Percentiles rank a stretch among this genome's conserved stretches.
Conservation (phyloP, 2,329 filamentous ascomycete genomes). For the Alternaria triticina region DNA sequence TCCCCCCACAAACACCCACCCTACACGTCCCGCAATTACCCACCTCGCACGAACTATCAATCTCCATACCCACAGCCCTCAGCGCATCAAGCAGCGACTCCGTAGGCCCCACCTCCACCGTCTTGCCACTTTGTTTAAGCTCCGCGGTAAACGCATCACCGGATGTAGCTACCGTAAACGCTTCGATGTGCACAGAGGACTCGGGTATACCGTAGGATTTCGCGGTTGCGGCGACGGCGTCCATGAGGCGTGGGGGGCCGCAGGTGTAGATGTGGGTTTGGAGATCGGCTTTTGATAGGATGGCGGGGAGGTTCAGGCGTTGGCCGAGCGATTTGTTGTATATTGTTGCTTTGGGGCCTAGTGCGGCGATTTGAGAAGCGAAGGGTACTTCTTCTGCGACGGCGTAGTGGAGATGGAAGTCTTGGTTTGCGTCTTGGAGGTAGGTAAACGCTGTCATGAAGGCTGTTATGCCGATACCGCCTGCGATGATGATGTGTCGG, state of each 20-base stretch:
- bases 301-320: conserved; percentile 58
- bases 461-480: conserved; percentile 71
- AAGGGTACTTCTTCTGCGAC: conserved; percentile 64
- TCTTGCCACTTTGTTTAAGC: conserved; percentile 53
- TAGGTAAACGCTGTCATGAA: conserved; percentile 61
- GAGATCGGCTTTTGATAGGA: conserved; percentile 58
- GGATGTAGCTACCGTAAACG: conserved; percentile 60
- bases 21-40: conserved; percentile 55
- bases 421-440: conserved; percentile 37
- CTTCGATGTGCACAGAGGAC: conserved; percentile 66
- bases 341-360: conserved; percentile 54
- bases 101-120: conserved; percentile 54
- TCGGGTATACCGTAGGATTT: conserved; percentile 53
- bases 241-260: conserved; percentile 65
- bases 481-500: conserved; percentile 68
- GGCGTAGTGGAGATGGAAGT: conserved; percentile 65
- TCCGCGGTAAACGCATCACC: conserved; percentile 68
- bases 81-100: conserved; percentile 53
- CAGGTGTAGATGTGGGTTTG: conserved; percentile 68
- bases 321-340: conserved; percentile 62
- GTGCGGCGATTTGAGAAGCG: conserved; percentile 52
- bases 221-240: conserved; percentile 55
- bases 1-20: conserved; percentile 48
- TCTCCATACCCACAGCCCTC: conserved; percentile 52
- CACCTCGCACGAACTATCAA: conserved; percentile 53